phyloP scores from a whole-genome alignment of 768 basidiomycete species.

The Gloeopeniophorella convolvens region DNA sequence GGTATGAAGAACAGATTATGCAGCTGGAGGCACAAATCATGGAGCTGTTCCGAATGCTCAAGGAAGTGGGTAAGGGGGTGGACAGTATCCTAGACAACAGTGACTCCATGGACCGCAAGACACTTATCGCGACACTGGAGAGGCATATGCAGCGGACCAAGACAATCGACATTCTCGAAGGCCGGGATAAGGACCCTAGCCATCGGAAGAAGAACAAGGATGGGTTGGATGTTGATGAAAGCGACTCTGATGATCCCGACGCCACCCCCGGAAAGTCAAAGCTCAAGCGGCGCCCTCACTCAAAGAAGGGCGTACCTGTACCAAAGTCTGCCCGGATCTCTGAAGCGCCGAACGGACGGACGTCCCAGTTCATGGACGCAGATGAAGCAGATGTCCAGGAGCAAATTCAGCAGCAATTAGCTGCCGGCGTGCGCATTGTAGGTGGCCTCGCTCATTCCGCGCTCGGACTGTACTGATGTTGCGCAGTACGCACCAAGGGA shows the following conservation, averaged over 20 bases:
- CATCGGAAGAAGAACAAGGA: slow-evolving; percentile 29
- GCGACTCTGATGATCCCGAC: slow-evolving; percentile 45
- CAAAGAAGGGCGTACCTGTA: slow-evolving; percentile 29
- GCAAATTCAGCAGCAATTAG: slow-evolving; percentile 82
- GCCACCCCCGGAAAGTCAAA: slow-evolving; percentile 53
- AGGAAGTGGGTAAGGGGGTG: slow-evolving; percentile 72
- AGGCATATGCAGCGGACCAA: slow-evolving; percentile 76
- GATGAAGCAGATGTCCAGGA: slow-evolving; percentile 77
- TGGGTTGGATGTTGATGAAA: slow-evolving; percentile 31
- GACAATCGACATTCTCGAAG: slow-evolving; percentile 83
- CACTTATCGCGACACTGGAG: slow-evolving; percentile 73
- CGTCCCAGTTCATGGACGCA: slow-evolving; percentile 86
- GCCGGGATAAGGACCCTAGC: slow-evolving; percentile 37
- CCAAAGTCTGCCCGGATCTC: slow-evolving; percentile 34
- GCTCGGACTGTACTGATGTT: neutral
- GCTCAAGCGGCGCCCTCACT: slow-evolving; percentile 31
- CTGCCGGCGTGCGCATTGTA: slow-evolving; percentile 67
- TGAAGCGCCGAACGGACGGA: slow-evolving; percentile 42
- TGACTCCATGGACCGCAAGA: slow-evolving; percentile 68
- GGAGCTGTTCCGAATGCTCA: slow-evolving; percentile 92
- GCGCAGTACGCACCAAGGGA: slow-evolving; percentile 54
- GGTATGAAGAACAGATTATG: slow-evolving; percentile 79
- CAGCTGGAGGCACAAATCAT: slow-evolving; percentile 90
- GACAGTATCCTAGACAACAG: slow-evolving; percentile 61
- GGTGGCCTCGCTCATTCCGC: slow-evolving; percentile 23